A percentile compares a stretch with the other conserved stretches of the same genome.
Conservation (phyloP, 106 monocot species). For the Allium sativum region DNA sequence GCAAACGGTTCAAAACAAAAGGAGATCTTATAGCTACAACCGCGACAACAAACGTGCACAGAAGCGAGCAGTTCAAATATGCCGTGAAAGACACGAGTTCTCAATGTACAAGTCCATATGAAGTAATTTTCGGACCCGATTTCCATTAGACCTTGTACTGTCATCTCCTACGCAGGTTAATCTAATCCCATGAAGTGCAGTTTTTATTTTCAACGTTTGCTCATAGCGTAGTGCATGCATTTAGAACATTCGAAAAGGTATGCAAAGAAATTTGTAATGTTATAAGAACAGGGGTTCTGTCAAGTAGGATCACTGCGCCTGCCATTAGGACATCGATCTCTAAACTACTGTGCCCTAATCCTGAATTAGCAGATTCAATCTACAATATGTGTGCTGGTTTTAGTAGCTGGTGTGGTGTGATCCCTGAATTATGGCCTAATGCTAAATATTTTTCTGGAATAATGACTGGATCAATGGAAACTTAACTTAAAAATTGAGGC, state of each 20-base stretch:
- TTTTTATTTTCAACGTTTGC: conserved; percentile 66
- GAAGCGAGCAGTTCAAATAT: conserved; percentile 33
- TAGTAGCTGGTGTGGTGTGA: conserved; percentile 73
- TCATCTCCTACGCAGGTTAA: conserved; percentile 69
- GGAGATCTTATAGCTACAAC: conserved; percentile 66
- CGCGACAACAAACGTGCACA: conserved; percentile 65
- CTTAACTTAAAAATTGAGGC: conserved; percentile 66
- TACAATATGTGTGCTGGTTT: conserved; percentile 40
- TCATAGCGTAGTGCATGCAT: conserved; percentile 72
- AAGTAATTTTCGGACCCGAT: conserved; percentile 66
- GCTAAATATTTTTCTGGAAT: conserved; percentile 79
- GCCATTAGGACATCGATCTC: conserved; percentile 58
- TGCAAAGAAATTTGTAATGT: conserved; percentile 68
- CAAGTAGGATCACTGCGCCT: conserved; percentile 53
- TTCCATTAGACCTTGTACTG: conserved; percentile 76
- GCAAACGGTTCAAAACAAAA: conserved; percentile 50
- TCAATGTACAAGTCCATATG: conserved; percentile 54
- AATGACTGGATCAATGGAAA: conserved; percentile 91
- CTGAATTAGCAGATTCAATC: conserved; percentile 49
- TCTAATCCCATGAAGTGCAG: conserved; percentile 63
- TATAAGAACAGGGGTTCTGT: conserved; percentile 71
- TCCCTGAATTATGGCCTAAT: conserved; percentile 76
- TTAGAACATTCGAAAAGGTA: conserved; percentile 57
- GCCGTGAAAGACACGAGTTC: conserved; percentile 61
- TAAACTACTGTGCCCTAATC: conserved; percentile 49